A percentile compares a stretch with the other conserved stretches of the same genome.
Conservation (phyloP, 306 rosid genomes). For the Cicer arietinum region DNA sequence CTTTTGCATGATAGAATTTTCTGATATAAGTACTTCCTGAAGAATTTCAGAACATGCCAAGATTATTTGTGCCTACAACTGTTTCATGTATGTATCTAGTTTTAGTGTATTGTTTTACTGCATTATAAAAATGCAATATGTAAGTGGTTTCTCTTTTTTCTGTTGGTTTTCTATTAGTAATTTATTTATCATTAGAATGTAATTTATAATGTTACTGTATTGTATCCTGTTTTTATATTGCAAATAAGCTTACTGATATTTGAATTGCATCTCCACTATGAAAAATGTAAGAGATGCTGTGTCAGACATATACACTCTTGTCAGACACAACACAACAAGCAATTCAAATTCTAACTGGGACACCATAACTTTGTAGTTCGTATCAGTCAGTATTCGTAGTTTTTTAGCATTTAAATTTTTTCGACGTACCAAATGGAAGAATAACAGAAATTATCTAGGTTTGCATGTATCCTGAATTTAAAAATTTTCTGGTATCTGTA, state of each 20-base stretch:
- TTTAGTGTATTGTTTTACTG: not conserved
- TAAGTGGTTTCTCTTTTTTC: not conserved
- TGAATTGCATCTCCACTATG: no score
- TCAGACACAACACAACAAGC: no score
- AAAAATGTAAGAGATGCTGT: no score
- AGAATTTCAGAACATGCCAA: not conserved
- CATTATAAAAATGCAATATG: not conserved
- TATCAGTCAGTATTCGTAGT: not conserved
- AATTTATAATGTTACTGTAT: not conserved
- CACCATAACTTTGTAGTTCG: no score
- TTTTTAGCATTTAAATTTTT: not conserved
- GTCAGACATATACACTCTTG: no score
- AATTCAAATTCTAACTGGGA: no score
- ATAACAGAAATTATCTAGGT: not conserved
- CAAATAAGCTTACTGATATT: not conserved
- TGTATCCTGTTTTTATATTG: not conserved
- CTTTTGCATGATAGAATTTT: constrained; percentile 27
- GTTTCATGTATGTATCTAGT: not conserved
- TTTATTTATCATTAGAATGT: not conserved
- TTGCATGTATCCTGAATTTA: no score
- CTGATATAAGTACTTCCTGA: constrained; percentile 29
- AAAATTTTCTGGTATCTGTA: no score
- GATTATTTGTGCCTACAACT: not conserved
- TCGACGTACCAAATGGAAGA: not conserved
- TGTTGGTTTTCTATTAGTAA: not conserved